These are phyloP conservation scores for Plasmodium gaboni DNA, from an alignment of 169 alveolate species.

Conservation along the genomic window DNA sequence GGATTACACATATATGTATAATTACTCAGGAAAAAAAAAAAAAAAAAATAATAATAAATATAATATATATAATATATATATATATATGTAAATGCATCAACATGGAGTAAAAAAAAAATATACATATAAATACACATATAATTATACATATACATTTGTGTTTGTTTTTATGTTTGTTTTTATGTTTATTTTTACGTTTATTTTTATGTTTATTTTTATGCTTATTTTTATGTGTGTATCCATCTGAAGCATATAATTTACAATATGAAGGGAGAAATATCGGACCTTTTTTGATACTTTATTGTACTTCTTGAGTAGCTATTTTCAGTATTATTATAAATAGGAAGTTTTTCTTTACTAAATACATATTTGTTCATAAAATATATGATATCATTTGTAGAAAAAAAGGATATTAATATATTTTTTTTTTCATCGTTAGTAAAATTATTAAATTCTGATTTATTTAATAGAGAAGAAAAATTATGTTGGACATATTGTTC, in stretches of 20 bases:
- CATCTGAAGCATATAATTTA: conserved; percentile 4
- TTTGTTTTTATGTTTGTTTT: too few species aligned
- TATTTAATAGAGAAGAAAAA: conserved; percentile 49
- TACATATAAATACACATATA: too few species aligned
- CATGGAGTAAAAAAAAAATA: too few species aligned
- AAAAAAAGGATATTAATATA: conserved; percentile 51
- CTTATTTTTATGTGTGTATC: too few species aligned
- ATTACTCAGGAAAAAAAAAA: too few species aligned
- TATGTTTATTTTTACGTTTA: too few species aligned
- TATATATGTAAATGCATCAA: too few species aligned
- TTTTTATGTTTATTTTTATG: too few species aligned
- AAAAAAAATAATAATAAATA: too few species aligned
- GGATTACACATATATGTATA: too few species aligned
- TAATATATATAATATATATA: too few species aligned
- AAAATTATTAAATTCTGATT: conserved; percentile 44
- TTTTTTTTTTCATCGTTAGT: conserved; percentile 72
- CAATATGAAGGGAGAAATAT: conserved; percentile 72
- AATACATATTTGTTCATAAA: conserved; percentile 38
- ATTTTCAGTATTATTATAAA: conserved; percentile 29
- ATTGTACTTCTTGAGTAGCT: conserved; percentile 32
- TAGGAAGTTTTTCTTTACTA: conserved; percentile 36
- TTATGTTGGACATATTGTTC: conserved; percentile 55
- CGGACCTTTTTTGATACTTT: conserved; percentile 37
- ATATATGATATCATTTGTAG: conserved; percentile 56
- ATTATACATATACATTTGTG: too few species aligned